Base-by-base conservation (phyloP, 2,329 filamentous ascomycete species). In the Fusarium acutatum region DNA sequence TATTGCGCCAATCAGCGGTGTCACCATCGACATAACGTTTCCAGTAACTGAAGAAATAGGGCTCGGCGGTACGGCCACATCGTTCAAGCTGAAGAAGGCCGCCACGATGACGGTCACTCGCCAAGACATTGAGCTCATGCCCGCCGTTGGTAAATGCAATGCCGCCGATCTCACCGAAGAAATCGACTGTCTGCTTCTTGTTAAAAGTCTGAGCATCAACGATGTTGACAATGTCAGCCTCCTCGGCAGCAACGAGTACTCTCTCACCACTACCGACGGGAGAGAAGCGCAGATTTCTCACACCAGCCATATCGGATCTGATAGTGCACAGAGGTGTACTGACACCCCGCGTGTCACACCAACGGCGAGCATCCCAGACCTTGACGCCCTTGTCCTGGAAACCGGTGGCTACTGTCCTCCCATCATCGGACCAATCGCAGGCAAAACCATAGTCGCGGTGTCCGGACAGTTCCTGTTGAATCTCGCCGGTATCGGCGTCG, bases 351-450 rank as follows among this genome's bases (percentile, higher is more conserved):
- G 86, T 86, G 61, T 86, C 83, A 49, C 83, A 86, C 91, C 92
- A 94, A 60, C 88, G 90, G 14, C 93, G 88, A 13, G 93, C 91
- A 79, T 96, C 93, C 90, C 92, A 95, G 54, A 96, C 89, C 72
- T 91, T 90, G 73, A 95, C 87, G 34, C 86, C 88, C 79, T 88
- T 91, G 80, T 96, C 93, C 80, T 96, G 93, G 69, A 92, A 92
- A 28, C 91, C 93, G 1, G 93, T 95, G 18, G 93, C 93, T 26
- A 95, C 87, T 18, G 91, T 92, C 83, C 91, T 90, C 37, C 93
- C 93, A 78, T 95, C 91, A 60, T 92, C 90, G 24, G 93, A 91
- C 93, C 93, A 96, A 73, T 92, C 93, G 77, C 92, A 94, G 4
- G 93, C 90, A 77, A 95, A 96, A 5, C 90, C 92, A 74, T 88